phyloP scores from a whole-genome alignment of 2,329 filamentous ascomycete genomes.

The Aspergillus clavatus region DNA sequence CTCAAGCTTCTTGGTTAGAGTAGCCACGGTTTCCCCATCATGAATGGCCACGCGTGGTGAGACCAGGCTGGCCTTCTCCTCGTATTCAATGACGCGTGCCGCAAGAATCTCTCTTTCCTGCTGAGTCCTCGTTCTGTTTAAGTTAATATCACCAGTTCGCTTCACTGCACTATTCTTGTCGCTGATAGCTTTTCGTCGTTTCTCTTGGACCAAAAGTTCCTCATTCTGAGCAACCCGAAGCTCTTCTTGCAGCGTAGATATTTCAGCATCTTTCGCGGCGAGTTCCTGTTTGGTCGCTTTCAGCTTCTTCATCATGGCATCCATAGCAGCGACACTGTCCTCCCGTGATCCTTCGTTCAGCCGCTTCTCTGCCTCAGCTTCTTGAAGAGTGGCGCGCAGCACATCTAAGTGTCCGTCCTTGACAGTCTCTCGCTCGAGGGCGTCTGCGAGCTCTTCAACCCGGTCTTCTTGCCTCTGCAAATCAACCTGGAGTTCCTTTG shows the following conservation, averaged over 20 bases:
- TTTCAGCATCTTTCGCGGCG: constrained; percentile 29
- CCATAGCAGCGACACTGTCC: constrained; percentile 46
- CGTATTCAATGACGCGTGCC: constrained; percentile 51
- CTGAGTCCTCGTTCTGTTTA: constrained; percentile 45
- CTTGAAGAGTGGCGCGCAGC: constrained; percentile 55
- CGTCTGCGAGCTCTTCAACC: constrained; percentile 63
- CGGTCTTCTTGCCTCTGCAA: constrained; percentile 58
- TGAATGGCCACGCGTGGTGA: constrained; percentile 59
- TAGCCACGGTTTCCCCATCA: constrained; percentile 58
- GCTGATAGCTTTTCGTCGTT: constrained; percentile 51
- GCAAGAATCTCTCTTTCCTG: constrained; percentile 46
- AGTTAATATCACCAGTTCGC: constrained; percentile 46
- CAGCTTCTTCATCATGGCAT: constrained; percentile 38
- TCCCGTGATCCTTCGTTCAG: constrained; percentile 43
- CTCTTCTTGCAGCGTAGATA: constrained; percentile 37
- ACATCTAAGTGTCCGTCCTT: constrained; percentile 62
- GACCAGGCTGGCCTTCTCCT: constrained; percentile 50
- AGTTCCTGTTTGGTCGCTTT: constrained; percentile 35
- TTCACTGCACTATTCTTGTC: constrained; percentile 61
- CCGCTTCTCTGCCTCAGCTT: constrained; percentile 49
- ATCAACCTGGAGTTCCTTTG: constrained; percentile 49
- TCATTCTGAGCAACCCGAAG: constrained; percentile 56
- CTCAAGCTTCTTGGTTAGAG: constrained; percentile 44
- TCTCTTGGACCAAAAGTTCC: constrained; percentile 45
- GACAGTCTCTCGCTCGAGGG: constrained; percentile 53